Evolutionary conservation across 805 yeast genomes (phyloP), one percentile per base, ranked within the genome.

Genomic region (Ogataea pilisensis): DNA sequence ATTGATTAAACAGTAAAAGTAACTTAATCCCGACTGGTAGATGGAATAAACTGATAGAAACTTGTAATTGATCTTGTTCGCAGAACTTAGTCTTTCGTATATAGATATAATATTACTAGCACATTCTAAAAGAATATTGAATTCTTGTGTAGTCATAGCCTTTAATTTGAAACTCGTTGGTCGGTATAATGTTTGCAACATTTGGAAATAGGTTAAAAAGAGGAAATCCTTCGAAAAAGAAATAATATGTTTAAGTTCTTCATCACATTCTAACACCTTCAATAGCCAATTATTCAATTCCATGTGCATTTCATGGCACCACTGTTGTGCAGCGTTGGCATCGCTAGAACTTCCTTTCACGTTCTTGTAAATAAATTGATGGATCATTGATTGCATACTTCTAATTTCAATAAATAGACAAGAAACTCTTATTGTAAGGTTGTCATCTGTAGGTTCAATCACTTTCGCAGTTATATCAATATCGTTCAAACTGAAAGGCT

Each of bases 401-500:
- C 57, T 44, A 27, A 43, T 26, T 9, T 42, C 39, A 28, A 53
- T 41, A 34, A 44, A 51, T 13, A 44, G 33, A n/a, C 25, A 35
- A 9, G 55, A 44, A 2, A 46, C 37, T 17, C 29, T 16, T 27
- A 46, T 28, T n/a, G 39, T n/a, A 9, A 14, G 34, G 21, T 46
- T 37, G 11, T 16, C 17, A 13, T 26, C 36, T 2, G 18, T 13
- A 2, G 41, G 44, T 3, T 22, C 27, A 11, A 38, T 20, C 35
- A 42, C 28, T 30, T 40, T 42, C 4, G 50, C 37, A 14, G 40
- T 46, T 8, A 53, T 43, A 31, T 51, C 54, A 8, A 34, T 31
- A 30, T 72, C 76, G 4, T 71, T 69, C 13, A 72, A 60, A 1
- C 75, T 73, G 31, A 68, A 68, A 0, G 77, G 77, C 18, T 75